Evolutionary conservation across 768 basidiomycete species (phyloP).

Genomic region (Pisolithus orientalis): DNA sequence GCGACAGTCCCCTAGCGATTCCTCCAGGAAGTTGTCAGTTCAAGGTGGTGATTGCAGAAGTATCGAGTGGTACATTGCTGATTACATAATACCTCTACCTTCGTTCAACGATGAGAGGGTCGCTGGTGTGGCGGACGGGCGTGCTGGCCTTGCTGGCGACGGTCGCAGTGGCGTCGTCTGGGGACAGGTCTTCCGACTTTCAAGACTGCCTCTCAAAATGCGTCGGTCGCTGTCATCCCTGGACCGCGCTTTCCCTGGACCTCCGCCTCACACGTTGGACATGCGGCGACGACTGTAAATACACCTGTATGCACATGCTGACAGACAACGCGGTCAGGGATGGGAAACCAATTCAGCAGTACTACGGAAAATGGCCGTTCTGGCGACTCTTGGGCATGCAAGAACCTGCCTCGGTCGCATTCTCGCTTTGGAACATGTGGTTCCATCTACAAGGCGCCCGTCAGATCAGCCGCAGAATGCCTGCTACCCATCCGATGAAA

Average conservation of each 20-base stretch:
- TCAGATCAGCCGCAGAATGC: conserved; percentile 41
- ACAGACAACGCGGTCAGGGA: conserved; percentile 48
- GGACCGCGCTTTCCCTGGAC: conserved; percentile 40
- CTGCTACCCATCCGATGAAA: conserved; percentile 61
- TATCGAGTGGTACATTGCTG: background rate
- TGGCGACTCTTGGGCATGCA: conserved; percentile 85
- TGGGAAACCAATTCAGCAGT: conserved; percentile 58
- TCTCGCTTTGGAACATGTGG: conserved; percentile 82
- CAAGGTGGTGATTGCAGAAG: too few species aligned
- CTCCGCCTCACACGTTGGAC: conserved; percentile 78
- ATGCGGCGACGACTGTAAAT: conserved; percentile 84
- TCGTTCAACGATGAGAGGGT: conserved; percentile 7
- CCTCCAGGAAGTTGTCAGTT: too few species aligned
- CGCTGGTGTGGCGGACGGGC: conserved; percentile 5
- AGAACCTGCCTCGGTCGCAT: conserved; percentile 88
- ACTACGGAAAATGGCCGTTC: conserved; percentile 97
- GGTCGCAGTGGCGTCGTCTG: conserved; percentile 19
- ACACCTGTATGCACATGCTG: conserved; percentile 78
- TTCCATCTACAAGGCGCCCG: conserved; percentile 60
- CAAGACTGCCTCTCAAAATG: conserved; percentile 34
- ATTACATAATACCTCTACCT: background rate
- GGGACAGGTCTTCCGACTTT: conserved; percentile 30
- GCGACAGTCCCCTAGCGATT: too few species aligned
- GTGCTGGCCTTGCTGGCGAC: conserved; percentile 10
- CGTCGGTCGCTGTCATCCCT: conserved; percentile 24